These are phyloP conservation scores for Coniosporium apollinis DNA, from an alignment of 495 filamentous ascomycete species.

Conservation along the genomic window DNA sequence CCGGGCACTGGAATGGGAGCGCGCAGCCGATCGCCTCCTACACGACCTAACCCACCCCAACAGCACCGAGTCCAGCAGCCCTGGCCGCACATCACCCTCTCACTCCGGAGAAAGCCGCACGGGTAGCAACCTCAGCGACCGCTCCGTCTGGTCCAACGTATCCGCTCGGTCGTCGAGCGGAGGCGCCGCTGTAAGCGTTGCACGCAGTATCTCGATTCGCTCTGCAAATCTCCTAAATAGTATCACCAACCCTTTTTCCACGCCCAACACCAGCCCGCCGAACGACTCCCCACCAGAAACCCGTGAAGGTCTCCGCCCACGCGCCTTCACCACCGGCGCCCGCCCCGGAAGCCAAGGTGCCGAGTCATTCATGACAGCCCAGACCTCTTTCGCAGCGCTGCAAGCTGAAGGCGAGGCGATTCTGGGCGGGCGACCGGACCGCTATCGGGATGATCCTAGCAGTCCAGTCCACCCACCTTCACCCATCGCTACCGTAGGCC, in stretches of 20 bases:
- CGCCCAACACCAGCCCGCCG: conserved; percentile 12
- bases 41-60: too few relatives aligned
- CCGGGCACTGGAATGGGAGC: too few relatives aligned
- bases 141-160: too few relatives aligned
- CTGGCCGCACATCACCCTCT: too few relatives aligned
- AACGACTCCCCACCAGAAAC: conserved; percentile 8
- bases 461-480: too few relatives aligned
- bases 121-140: not conserved
- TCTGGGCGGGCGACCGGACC: conserved; percentile 27
- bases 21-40: too few relatives aligned
- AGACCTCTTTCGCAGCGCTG: conserved; percentile 40
- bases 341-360: conserved; percentile 13
- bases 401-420: conserved; percentile 51
- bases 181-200: too few relatives aligned
- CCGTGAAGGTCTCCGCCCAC: not conserved
- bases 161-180: too few relatives aligned
- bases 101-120: too few relatives aligned
- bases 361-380: conserved; percentile 54
- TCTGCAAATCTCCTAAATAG: conserved; percentile 10
- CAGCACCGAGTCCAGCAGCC: too few relatives aligned
- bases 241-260: conserved; percentile 11
- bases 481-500: too few relatives aligned
- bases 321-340: not conserved
- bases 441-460: conserved; percentile 16
- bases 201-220: conserved; percentile 22